Evolutionary conservation across 176 grass and related monocot species (phyloP).

Genomic region (barley (Hordeum vulgare)): MorexV3_pseudomolecules_assembly NC_058519.1:608645041-608645540

Average conservation of each 20-base stretch:
- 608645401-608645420: conserved; percentile 2
- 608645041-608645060: conserved; percentile 26
- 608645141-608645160: conserved; percentile 38
- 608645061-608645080: conserved; percentile 27
- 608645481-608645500: background rate
- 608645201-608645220: background rate
- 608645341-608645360: conserved; percentile 26
- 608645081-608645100: background rate
- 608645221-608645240: conserved; percentile 42
- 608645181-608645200: conserved; percentile 23
- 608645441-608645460: conserved; percentile 46
- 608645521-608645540: conserved; percentile 37
- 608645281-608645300: conserved; percentile 42
- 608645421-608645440: conserved; percentile 68
- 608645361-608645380: conserved; percentile 39
- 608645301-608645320: conserved; percentile 20
- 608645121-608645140: background rate
- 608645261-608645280: conserved; percentile 43
- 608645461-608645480: conserved; percentile 5
- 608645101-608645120: conserved; percentile 12
- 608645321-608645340: conserved; percentile 9
- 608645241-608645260: conserved; percentile 46
- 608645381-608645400: conserved; percentile 42
- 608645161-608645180: conserved; percentile 25
- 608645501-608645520: conserved; percentile 23